A percentile compares a stretch with the other conserved stretches of the same genome.
These are phyloP conservation scores for Fusarium sp. DNA, from an alignment of 2,329 filamentous ascomycete species.

Conservation along the genomic window DNA sequence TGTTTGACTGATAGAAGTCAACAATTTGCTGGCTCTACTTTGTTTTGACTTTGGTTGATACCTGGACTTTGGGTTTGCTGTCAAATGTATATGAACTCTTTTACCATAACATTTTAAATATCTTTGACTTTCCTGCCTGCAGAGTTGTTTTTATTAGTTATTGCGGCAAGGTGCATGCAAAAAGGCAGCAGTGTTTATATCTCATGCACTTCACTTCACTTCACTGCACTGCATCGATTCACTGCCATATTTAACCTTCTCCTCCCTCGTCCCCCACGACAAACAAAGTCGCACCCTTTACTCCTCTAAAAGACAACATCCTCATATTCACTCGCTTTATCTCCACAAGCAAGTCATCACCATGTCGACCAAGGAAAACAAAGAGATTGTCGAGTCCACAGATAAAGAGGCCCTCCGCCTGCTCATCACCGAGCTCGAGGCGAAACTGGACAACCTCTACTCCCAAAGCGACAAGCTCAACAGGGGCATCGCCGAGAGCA, in stretches of 20 bases:
- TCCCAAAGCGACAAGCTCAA: constrained; percentile 1
- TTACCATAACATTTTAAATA: not conserved
- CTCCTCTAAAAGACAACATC: not conserved
- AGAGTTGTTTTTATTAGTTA: not conserved
- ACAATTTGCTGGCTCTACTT: not conserved
- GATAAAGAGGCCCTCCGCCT: not conserved
- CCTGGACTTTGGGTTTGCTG: constrained; percentile 14
- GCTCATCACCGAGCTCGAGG: not conserved
- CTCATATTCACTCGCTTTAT: not conserved
- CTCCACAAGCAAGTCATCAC: not conserved
- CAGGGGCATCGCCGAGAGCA: not conserved
- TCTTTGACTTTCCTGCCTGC: not conserved
- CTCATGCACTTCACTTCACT: not conserved
- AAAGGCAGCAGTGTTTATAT: not conserved
- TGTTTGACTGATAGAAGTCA: constrained; percentile 13
- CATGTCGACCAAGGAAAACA: constrained; percentile 9
- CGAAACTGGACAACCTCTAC: constrained; percentile 7
- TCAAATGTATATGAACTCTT: not conserved
- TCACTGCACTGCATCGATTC: not conserved
- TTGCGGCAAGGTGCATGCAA: not conserved
- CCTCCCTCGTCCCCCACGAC: not conserved
- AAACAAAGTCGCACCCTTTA: not conserved
- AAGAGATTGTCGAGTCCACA: not conserved
- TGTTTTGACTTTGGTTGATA: constrained; percentile 9
- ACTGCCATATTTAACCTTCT: not conserved